Evolutionary conservation across 306 rosid genomes (phyloP).

Genomic region (Cucumis hystrix): DNA sequence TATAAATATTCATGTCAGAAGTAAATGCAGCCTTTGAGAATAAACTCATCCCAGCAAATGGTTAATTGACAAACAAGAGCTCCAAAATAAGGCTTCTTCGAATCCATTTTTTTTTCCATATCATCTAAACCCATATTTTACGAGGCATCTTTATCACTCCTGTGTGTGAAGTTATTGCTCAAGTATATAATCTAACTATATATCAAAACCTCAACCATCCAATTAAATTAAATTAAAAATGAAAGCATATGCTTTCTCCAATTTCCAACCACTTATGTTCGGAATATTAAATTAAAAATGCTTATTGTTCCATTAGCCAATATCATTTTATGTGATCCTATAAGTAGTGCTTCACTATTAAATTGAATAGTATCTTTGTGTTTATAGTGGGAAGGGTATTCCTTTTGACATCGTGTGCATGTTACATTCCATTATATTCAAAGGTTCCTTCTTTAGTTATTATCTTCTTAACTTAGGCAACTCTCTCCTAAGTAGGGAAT

Average conservation of each 20-base stretch:
- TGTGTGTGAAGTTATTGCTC: background rate
- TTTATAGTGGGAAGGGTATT: background rate
- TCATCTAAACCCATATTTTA: too few relatives aligned
- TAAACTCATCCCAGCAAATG: background rate
- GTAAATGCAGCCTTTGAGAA: slow-evolving; percentile 9
- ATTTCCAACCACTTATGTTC: background rate
- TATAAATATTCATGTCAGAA: background rate
- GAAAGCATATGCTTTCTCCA: background rate
- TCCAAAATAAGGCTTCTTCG: slow-evolving; percentile 5
- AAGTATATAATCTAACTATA: background rate
- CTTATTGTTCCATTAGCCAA: background rate
- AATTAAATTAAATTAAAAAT: too few relatives aligned
- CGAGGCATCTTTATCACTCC: too few relatives aligned
- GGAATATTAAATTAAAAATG: background rate
- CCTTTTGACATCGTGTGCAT: background rate
- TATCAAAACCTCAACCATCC: background rate
- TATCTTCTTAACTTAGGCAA: too few relatives aligned
- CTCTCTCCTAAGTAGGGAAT: too few relatives aligned
- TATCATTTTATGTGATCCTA: background rate
- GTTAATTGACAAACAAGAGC: background rate
- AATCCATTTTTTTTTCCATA: background rate
- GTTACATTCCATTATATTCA: background rate
- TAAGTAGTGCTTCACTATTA: background rate
- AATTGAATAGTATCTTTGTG: background rate
- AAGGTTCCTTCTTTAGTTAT: too few relatives aligned